phyloP scores from a whole-genome alignment of 192 early-diverging fungal genomes.

The Coemansia sp. region DNA sequence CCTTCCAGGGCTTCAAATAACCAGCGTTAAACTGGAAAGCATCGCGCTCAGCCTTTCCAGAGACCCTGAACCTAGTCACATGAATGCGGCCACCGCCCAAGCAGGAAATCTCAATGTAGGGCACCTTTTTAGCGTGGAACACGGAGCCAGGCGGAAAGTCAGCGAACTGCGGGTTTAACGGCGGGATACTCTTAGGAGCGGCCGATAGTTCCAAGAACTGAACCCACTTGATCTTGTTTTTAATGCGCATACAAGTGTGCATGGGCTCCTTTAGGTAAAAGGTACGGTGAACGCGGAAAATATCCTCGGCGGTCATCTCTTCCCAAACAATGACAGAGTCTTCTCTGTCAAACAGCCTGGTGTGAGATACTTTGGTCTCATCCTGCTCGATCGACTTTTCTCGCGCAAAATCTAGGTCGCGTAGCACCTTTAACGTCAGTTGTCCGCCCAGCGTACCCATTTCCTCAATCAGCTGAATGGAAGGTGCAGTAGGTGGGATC shows the following conservation, averaged over 20 bases:
- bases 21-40: conserved; percentile 36
- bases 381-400: conserved; percentile 66
- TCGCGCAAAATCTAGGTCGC: conserved; percentile 40
- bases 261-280: conserved; percentile 45
- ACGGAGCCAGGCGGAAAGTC: conserved; percentile 24
- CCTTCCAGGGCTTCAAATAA: conserved; percentile 29
- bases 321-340: conserved; percentile 65
- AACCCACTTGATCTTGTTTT: conserved; percentile 33
- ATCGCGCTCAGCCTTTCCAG: conserved; percentile 29
- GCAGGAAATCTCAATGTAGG: conserved; percentile 37
- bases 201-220: conserved; percentile 30
- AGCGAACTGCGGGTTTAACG: conserved; percentile 15
- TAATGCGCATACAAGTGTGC: conserved; percentile 35
- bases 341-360: conserved; percentile 67
- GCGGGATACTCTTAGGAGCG: background rate
- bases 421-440: conserved; percentile 17
- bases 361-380: conserved; percentile 62
- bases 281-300: conserved; percentile 71
- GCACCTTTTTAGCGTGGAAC: conserved; percentile 17
- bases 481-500: background rate
- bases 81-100: conserved; percentile 41
- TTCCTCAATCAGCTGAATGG: conserved; percentile 12
- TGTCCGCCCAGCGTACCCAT: conserved; percentile 22
- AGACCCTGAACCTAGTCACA: conserved; percentile 27
- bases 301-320: conserved; percentile 60